Conservation (phyloP, 202 grass and related monocot species). For the Setaria viridis region DNA sequence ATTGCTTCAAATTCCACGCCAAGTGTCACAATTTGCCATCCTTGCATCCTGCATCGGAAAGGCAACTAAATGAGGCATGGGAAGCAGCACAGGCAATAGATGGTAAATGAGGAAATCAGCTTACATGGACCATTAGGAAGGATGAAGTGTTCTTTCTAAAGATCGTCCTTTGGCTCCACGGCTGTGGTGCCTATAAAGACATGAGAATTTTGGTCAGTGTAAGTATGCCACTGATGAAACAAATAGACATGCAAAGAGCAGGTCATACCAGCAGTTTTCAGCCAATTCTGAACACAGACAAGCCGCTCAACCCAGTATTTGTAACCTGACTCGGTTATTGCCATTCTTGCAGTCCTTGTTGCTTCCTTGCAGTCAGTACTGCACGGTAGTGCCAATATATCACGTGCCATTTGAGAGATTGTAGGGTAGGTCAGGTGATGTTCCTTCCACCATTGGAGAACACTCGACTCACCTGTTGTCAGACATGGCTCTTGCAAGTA, state of each 20-base stretch:
- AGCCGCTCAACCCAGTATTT: not conserved
- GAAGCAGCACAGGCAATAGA: not conserved
- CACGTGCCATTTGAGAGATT: constrained; percentile 23
- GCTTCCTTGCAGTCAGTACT: constrained; percentile 7
- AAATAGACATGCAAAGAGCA: not conserved
- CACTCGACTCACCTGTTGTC: not conserved
- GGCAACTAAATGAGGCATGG: constrained; percentile 1
- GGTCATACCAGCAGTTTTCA: constrained; percentile 25
- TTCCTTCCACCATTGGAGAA: constrained; percentile 42
- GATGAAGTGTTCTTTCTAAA: not conserved
- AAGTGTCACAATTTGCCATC: not conserved
- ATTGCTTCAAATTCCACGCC: not conserved
- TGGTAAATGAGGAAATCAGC: not conserved
- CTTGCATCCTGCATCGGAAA: constrained; percentile 18
- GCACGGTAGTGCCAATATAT: constrained; percentile 20
- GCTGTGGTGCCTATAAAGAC: constrained; percentile 8
- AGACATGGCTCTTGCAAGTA: constrained; percentile 25
- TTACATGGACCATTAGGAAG: constrained; percentile 30
- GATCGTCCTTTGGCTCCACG: not conserved
- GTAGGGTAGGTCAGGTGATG: constrained; percentile 8
- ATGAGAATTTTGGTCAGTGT: constrained; percentile 1
- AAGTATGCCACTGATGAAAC: constrained; percentile 8
- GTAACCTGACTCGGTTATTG: not conserved
- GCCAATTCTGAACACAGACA: constrained; percentile 11
- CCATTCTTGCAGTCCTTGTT: constrained; percentile 7